phyloP scores from a whole-genome alignment of 129 eudicot species.

The Flaveria trinervia region DNA sequence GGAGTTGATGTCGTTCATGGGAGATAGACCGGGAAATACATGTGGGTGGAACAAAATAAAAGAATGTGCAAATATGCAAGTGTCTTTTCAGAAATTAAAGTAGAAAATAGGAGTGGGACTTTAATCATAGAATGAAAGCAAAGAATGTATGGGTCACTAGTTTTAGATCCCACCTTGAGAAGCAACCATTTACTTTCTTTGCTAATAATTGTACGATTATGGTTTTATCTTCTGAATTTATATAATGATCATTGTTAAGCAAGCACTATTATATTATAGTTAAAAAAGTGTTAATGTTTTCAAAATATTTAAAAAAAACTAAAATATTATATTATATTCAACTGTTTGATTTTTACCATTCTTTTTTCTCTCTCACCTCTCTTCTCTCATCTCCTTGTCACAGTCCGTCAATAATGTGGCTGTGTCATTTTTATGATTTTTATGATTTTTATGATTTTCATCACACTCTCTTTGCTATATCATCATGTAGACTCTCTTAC shows the following conservation, averaged over 20 bases:
- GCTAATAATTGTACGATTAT: slow-evolving; percentile 20
- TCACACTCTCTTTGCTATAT: no score
- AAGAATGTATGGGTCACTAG: slow-evolving; percentile 7
- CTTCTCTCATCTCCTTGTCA: no score
- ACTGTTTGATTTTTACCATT: no score
- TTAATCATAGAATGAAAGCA: background rate
- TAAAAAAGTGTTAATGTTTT: no score
- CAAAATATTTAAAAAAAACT: no score
- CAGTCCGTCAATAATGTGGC: no score
- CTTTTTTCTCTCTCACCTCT: no score
- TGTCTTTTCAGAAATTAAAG: background rate
- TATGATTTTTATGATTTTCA: no score
- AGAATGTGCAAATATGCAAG: background rate
- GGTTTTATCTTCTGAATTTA: slow-evolving; percentile 13
- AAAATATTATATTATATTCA: no score
- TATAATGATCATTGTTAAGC: background rate
- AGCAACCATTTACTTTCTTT: slow-evolving; percentile 15
- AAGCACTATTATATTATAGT: background rate
- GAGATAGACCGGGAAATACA: background rate
- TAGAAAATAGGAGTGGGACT: background rate
- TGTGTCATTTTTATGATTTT: no score
- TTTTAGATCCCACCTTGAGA: slow-evolving; percentile 2
- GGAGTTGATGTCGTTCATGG: no score
- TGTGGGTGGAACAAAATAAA: background rate
- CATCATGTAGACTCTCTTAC: no score